Base-by-base conservation (phyloP, 2,329 filamentous ascomycete genomes). In the Pseudogymnoascus sp. region DNA sequence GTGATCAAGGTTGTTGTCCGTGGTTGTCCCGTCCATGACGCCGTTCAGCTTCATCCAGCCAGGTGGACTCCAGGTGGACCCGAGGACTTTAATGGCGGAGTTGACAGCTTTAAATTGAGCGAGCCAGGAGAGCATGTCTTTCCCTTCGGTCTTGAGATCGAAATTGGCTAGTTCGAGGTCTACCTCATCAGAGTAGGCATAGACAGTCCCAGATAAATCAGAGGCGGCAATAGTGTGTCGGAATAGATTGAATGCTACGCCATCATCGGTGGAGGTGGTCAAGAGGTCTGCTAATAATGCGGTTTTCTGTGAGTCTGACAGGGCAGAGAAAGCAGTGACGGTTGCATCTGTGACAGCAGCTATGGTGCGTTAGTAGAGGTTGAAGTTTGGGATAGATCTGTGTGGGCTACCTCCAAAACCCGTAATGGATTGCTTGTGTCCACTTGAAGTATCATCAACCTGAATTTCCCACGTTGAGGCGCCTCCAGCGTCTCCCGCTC, bases 301-400 rank as follows among this genome's bases (percentile, higher is more conserved):
- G 13, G 66, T 64, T 33, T 60, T 48, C 15, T 39, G 27, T 4
- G 25, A 13, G 7, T 29, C 37, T 1, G 74, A 64, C 2, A 78
- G 71, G 18, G 67, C 65, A 61, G 73, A 73, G 65, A 77, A 71
- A 25, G 75, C 74, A 29, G 71, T 68, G 8, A 77, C 74, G 4
- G 75, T 77, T 33, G 74, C 72, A 60, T 78, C 76, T 2, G 76
- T 78, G 29, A 78, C 74, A 8, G 74, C 70, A 5, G 74, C 75
- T 60, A 21, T 15, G 4, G 8, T 13, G 13, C 2, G 7, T 48
- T 31, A 60, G 59, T 45, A 18, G 31, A 48, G 9, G 31, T 12
- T 60, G 10, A 15, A 27, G 8, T 5, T 1, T 8, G 5, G n/a
- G 58, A 29, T 6, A 5, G 15, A 15, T 42, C 21, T 29, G 12